These are phyloP conservation scores for Fusarium mexicanum DNA, from an alignment of 2,329 filamentous ascomycete species.

Conservation along the genomic window DNA sequence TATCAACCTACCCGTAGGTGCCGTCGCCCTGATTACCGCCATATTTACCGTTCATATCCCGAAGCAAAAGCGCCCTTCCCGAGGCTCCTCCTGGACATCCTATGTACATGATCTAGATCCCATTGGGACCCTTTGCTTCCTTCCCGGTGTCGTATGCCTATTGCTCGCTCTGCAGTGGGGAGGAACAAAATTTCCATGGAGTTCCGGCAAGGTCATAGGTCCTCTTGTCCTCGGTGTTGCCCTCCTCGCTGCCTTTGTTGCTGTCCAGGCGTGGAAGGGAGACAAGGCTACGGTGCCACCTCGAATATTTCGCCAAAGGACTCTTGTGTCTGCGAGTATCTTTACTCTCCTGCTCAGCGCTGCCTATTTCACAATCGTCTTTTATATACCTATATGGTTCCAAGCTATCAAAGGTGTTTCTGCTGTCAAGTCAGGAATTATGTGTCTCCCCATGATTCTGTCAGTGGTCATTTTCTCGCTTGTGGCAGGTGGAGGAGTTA, in stretches of 20 bases:
- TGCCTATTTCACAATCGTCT: conserved; percentile 21
- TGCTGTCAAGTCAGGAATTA: conserved; percentile 52
- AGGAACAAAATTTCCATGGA: neutral
- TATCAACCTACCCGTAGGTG: neutral
- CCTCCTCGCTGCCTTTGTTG: neutral
- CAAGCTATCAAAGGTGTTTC: conserved; percentile 50
- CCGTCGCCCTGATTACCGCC: neutral
- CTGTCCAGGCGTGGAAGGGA: neutral
- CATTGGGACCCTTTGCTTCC: neutral
- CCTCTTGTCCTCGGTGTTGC: neutral
- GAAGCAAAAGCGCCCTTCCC: neutral
- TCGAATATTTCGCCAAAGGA: neutral
- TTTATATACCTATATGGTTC: conserved; percentile 57
- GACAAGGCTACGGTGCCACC: neutral
- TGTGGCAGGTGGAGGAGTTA: neutral
- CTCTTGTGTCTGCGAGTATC: neutral
- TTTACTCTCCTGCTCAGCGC: neutral
- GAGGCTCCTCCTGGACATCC: neutral
- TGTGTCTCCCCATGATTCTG: conserved; percentile 54
- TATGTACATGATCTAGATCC: neutral
- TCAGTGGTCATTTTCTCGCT: conserved; percentile 52
- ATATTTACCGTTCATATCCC: neutral
- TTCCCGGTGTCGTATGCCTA: neutral
- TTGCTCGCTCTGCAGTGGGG: neutral
- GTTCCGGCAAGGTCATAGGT: neutral